Percentiles rank a stretch among this genome's conserved stretches.
Evolutionary conservation across 495 filamentous ascomycete genomes (phyloP).

Genomic region (Hyaloscypha bicolor): DNA sequence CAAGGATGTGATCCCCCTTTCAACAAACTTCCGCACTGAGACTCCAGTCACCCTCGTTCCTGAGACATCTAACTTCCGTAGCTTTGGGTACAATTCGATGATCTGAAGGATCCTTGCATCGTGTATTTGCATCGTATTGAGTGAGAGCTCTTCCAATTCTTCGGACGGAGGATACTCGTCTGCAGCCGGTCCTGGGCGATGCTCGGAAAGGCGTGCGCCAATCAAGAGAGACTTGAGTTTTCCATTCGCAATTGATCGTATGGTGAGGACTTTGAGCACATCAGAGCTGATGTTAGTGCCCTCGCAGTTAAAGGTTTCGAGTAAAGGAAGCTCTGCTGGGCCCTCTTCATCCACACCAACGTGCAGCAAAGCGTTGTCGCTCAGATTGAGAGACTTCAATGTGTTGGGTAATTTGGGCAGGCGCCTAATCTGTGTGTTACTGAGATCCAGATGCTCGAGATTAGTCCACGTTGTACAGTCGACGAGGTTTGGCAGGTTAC

Average conservation of each 20-base stretch:
- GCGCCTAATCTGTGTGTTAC: background rate
- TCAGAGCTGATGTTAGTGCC: constrained; percentile 4
- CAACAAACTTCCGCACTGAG: constrained; percentile 25
- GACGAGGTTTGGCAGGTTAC: background rate
- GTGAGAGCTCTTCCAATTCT: constrained; percentile 22
- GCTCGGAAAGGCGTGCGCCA: constrained; percentile 15
- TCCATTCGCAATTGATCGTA: constrained; percentile 18
- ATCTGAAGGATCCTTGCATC: constrained; percentile 22
- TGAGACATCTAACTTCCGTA: constrained; percentile 24
- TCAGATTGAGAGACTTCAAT: constrained; percentile 24
- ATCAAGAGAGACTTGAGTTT: constrained; percentile 23
- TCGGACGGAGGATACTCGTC: constrained; percentile 24
- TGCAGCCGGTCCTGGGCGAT: background rate
- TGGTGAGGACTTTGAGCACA: constrained; percentile 13
- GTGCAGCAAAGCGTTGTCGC: constrained; percentile 9
- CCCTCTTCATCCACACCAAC: background rate
- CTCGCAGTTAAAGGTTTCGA: constrained; percentile 29
- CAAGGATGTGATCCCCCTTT: constrained; percentile 23
- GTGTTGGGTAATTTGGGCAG: constrained; percentile 24
- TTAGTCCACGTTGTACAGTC: constrained; percentile 16
- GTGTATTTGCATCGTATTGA: constrained; percentile 8
- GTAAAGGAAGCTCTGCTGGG: constrained; percentile 17
- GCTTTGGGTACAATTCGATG: constrained; percentile 24
- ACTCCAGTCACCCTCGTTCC: constrained; percentile 31
- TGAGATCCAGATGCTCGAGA: constrained; percentile 23